Evolutionary conservation across 2,329 filamentous ascomycete species (phyloP), one percentile per base, ranked within the genome.

Genomic region (Colletotrichum chrysophilum): DNA sequence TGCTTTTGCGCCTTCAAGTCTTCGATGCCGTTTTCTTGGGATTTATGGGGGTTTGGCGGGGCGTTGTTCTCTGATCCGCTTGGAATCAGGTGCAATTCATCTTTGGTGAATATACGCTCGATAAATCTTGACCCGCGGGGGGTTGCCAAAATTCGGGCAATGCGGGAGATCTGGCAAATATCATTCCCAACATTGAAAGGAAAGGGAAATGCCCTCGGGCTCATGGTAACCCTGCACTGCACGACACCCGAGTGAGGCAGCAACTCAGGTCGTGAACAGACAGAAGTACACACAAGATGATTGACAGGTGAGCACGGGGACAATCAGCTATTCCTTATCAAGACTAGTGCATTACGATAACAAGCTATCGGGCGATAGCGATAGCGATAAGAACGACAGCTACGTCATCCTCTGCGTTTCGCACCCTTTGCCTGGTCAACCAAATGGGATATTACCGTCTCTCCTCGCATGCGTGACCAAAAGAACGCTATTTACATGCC

Each of bases 141-240:
- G 30, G 86, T 82, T 21, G 81, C 83, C 68, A 96, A 83, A 67
- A 96, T 87, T 24, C 84, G 82, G 76, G 87, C 85, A 75, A 98
- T 91, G 71, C 95, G 92, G 1, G 88, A 84, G 73, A 95, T 89
- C 73, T 89, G 89, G 83, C 94, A 95, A 72, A 98, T 93, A 82
- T 98, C 96, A 64, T 91, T 96, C 74, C 96, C 96, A 68, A 98
- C 86, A 65, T 89, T 89, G 16, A 96, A 81, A 1, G 92, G 87
- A n/a, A 92, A 87, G 2, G 93, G 93, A 79, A 96, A 95, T 4
- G 82, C 82, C 38, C 64, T 75, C 28, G 66, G 77, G 66, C 68
- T 61, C 70, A 71, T 68, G 43, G 43, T 52, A 60, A 28, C 55
- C 34, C 30, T 30, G 52, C 43, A 18, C 14, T 34, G 26, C 43